Conservation (phyloP, 2,329 filamentous ascomycete genomes). For the Aspergillus jensenii region DNA sequence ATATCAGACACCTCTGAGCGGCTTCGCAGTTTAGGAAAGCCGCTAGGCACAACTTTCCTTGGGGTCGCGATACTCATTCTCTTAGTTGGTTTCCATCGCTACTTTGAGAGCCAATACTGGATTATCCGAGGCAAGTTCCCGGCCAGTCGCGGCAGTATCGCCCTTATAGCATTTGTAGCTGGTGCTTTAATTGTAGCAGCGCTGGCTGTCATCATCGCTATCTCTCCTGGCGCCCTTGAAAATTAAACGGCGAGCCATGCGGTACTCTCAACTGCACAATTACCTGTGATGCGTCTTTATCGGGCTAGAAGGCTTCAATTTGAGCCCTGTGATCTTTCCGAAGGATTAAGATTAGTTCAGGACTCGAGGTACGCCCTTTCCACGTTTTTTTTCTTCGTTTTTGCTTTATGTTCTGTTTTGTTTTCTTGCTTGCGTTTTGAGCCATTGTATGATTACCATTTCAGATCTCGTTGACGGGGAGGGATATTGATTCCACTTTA, state of each 20-base stretch:
- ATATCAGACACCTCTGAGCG: conserved; percentile 18
- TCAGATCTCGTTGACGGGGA: background rate
- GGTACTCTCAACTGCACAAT: background rate
- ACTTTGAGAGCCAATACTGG: conserved; percentile 67
- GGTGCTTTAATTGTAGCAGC: conserved; percentile 58
- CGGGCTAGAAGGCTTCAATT: background rate
- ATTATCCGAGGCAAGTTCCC: conserved; percentile 67
- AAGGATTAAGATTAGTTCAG: background rate
- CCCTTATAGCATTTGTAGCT: conserved; percentile 57
- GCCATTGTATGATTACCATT: background rate
- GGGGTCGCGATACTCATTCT: conserved; percentile 61
- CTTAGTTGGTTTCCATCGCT: conserved; percentile 63
- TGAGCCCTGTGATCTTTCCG: background rate
- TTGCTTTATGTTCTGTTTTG: background rate
- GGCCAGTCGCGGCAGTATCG: conserved; percentile 61
- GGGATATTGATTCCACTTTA: background rate
- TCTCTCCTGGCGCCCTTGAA: conserved; percentile 47
- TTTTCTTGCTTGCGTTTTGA: background rate
- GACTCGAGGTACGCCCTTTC: conserved; percentile 2
- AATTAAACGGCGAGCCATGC: conserved; percentile 14
- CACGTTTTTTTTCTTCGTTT: background rate
- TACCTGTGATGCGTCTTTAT: background rate
- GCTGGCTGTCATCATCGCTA: conserved; percentile 59
- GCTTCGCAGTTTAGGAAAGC: conserved; percentile 57
- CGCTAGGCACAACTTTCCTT: conserved; percentile 65